Evolutionary conservation across 495 filamentous ascomycete species (phyloP), one percentile per base, ranked within the genome.

Genomic region (Penicillium psychrofluorescens): DNA sequence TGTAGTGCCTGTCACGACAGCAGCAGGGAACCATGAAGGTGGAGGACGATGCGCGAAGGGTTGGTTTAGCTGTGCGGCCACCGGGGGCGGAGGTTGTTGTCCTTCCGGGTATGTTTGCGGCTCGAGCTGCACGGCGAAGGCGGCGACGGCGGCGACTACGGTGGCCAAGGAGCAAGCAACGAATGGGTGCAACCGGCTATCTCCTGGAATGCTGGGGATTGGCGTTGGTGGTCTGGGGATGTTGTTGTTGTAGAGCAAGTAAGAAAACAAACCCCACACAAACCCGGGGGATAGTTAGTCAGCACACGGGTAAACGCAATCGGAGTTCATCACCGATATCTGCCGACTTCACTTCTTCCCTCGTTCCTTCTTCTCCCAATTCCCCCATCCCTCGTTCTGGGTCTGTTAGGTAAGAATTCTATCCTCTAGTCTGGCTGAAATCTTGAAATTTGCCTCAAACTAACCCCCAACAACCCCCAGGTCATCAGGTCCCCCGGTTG

Each of bases 81-180:
- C 69, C 10, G 67, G 68, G 0, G 76, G 81, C 0, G 89, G 90
- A 7, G 81, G 79, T 1, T 95, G 89, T 55, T 95, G 89, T 71
- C 88, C 88, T 4, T 67, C 48, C 15, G 87, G 85, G 13, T 91
- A 80, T 58, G 62, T 46, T 6, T 95, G 89, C 64, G 88, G 88
- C 8, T 68, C 71, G 14, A 85, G 83, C 57, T 95, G 89, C 58
- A 78, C 77, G 10, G 76, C 75, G 15, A 71, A 74, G 3, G 56
- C 62, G 0, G 48, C 56, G 0, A 63, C 72, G 35, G 71, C 68
- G 10, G 75, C 73, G 15, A 63, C 59, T 32, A 69, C 66, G 8
- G 77, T 84, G 35, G 76, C 72, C 39, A 90, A 90, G 72, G 74
- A 63, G 49, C 49, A 74, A 40, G 33, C 50, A 11, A 60, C 50